These are phyloP conservation scores for Fusarium sambucinum DNA, from an alignment of 2,329 filamentous ascomycete species.

Conservation along the genomic window DNA sequence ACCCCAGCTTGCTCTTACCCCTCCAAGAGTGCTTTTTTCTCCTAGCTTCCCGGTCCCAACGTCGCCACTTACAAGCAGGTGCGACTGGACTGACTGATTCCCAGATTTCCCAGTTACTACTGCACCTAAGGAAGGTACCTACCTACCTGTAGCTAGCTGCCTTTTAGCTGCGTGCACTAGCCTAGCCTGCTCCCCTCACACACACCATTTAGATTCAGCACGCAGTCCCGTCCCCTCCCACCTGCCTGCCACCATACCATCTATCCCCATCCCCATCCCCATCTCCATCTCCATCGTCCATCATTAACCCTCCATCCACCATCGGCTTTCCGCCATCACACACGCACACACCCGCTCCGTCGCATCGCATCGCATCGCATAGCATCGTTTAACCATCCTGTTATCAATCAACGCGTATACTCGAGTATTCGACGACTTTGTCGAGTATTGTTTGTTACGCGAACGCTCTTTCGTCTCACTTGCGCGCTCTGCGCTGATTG, in stretches of 20 bases:
- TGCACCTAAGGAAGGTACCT: slow-evolving; percentile 37
- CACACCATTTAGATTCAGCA: slow-evolving; percentile 42
- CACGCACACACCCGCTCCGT: slow-evolving; percentile 44
- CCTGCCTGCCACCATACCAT: slow-evolving; percentile 25
- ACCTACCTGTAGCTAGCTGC: slow-evolving; percentile 2
- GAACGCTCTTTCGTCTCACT: slow-evolving; percentile 36
- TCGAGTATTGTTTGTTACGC: slow-evolving; percentile 36
- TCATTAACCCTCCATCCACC: slow-evolving; percentile 45
- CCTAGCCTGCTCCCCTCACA: slow-evolving; percentile 41
- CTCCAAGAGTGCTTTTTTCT: slow-evolving; percentile 32
- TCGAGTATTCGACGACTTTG: slow-evolving; percentile 21
- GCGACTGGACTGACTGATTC: slow-evolving; percentile 33
- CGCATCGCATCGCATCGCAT: slow-evolving; percentile 20
- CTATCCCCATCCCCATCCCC: slow-evolving; percentile 23
- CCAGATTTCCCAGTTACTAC: slow-evolving; percentile 34
- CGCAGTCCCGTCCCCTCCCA: slow-evolving; percentile 46
- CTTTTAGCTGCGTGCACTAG: slow-evolving; percentile 26
- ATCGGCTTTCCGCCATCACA: slow-evolving; percentile 46
- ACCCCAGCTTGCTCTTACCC: slow-evolving; percentile 26
- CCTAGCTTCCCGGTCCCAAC: slow-evolving; percentile 38
- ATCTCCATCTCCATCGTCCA: slow-evolving; percentile 34
- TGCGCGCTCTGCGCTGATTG: slow-evolving; percentile 17
- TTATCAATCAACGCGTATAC: slow-evolving; percentile 26
- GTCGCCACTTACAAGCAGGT: slow-evolving; percentile 40
- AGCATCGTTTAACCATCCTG: slow-evolving; percentile 42